phyloP scores from a whole-genome alignment of 352 stramenopile species.

The Phytopythium ostracodes region DNA sequence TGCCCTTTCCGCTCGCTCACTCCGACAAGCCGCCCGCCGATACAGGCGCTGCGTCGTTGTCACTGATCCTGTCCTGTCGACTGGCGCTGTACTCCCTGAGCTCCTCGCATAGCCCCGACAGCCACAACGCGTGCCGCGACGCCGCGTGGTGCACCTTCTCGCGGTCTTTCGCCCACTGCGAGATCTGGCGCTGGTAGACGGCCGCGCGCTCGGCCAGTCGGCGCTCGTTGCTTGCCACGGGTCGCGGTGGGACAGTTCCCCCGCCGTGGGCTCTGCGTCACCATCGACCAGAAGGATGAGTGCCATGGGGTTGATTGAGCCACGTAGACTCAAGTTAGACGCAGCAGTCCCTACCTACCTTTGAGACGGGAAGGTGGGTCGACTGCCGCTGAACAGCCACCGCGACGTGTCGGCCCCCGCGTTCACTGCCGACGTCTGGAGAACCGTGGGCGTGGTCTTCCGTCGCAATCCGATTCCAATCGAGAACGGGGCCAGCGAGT shows the following conservation, averaged over 20 bases:
- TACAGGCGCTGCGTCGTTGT: slow-evolving; percentile 6
- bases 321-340: too few species aligned
- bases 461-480: slow-evolving; percentile 1
- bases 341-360: neutral
- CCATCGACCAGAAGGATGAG: neutral
- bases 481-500: slow-evolving; percentile 4
- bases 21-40: neutral
- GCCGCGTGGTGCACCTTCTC: slow-evolving; percentile 57
- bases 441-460: neutral
- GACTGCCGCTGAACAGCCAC: slow-evolving; percentile 2
- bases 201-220: slow-evolving; percentile 10
- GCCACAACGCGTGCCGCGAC: slow-evolving; percentile 53
- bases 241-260: neutral
- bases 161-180: slow-evolving; percentile 50
- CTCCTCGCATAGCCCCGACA: slow-evolving; percentile 59
- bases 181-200: slow-evolving; percentile 56
- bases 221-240: slow-evolving; percentile 1
- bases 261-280: neutral
- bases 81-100: slow-evolving; percentile 54
- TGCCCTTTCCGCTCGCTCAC: neutral
- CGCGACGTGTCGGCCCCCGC: neutral
- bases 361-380: neutral
- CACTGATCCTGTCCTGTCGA: slow-evolving; percentile 22
- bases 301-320: neutral
- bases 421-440: neutral